Percentiles rank a stretch among this genome's conserved stretches.
phyloP scores from a whole-genome alignment of 2,329 filamentous ascomycete genomes.

The Blastomyces emzantsi region DNA sequence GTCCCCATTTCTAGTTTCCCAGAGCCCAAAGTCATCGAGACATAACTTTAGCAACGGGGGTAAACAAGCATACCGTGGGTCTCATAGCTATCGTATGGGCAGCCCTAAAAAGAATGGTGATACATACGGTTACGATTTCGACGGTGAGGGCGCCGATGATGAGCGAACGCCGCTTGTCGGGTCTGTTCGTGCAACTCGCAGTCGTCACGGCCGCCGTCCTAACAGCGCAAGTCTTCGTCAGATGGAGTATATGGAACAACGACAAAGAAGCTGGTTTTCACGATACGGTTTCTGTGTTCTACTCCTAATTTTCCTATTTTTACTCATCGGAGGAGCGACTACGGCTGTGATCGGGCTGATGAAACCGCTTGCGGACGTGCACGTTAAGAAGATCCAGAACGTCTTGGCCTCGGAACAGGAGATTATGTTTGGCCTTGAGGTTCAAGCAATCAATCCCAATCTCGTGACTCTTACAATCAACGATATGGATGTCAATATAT shows the following conservation, averaged over 20 bases:
- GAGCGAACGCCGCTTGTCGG: slow-evolving; percentile 76
- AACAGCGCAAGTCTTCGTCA: slow-evolving; percentile 54
- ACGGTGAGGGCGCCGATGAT: slow-evolving; percentile 74
- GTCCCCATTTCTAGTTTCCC: slow-evolving; percentile 58
- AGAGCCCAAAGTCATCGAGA: slow-evolving; percentile 53
- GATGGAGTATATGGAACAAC: slow-evolving; percentile 63
- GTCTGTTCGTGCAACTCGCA: slow-evolving; percentile 52
- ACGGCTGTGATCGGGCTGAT: slow-evolving; percentile 88
- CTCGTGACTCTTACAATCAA: slow-evolving; percentile 79
- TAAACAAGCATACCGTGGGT: slow-evolving; percentile 58
- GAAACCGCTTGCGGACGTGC: slow-evolving; percentile 70
- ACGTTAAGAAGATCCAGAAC: slow-evolving; percentile 72
- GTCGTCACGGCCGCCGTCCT: slow-evolving; percentile 47
- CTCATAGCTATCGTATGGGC: slow-evolving; percentile 40
- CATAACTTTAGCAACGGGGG: slow-evolving; percentile 44
- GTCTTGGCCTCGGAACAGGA: slow-evolving; percentile 91
- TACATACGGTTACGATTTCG: slow-evolving; percentile 65
- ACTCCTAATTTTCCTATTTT: slow-evolving; percentile 67
- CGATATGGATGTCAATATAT: slow-evolving; percentile 82
- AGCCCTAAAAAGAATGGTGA: slow-evolving; percentile 51
- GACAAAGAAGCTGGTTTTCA: slow-evolving; percentile 55
- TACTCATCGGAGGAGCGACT: slow-evolving; percentile 75
- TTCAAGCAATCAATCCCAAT: slow-evolving; percentile 86
- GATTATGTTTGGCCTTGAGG: slow-evolving; percentile 84
- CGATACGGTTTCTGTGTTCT: slow-evolving; percentile 81